phyloP scores from a whole-genome alignment of 371 early-diverging fungal genomes.

The Mucor sp. region DNA sequence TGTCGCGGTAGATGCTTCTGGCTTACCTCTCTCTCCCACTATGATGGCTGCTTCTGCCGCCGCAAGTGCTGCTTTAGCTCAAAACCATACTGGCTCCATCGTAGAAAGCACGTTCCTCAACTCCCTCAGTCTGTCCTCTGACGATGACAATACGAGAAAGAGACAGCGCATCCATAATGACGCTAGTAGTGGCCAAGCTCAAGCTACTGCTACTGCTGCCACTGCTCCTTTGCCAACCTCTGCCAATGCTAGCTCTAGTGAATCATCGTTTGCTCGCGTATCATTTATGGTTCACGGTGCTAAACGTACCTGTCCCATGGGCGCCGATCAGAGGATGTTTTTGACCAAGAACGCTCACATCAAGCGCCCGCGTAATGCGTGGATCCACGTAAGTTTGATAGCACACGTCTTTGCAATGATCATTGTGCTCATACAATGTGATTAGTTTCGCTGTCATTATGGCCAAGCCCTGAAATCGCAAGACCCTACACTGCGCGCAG shows the following conservation, averaged over 20 bases:
- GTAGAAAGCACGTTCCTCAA: conserved; percentile 24
- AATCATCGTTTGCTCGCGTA: not conserved
- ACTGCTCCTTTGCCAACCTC: not conserved
- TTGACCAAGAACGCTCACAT: conserved; percentile 38
- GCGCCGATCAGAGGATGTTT: conserved; percentile 27
- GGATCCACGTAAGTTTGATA: conserved; percentile 32
- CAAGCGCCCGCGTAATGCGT: conserved; percentile 41
- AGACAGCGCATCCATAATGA: not conserved
- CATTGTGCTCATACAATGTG: not conserved
- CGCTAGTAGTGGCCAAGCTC: not conserved
- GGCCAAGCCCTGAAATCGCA: conserved; percentile 33
- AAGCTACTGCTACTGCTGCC: not conserved
- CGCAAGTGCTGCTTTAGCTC: conserved; percentile 5
- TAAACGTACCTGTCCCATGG: not conserved
- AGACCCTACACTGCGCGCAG: conserved; percentile 38
- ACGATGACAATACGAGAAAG: not conserved
- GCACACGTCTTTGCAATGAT: not conserved
- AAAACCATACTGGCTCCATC: conserved; percentile 17
- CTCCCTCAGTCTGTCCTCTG: conserved; percentile 9
- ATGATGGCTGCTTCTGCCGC: conserved; percentile 15
- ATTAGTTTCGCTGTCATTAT: conserved; percentile 39
- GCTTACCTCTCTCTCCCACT: conserved; percentile 8
- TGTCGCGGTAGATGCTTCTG: not conserved
- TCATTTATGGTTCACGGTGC: not conserved
- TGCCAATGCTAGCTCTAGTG: not conserved